Percentiles rank a stretch among this genome's conserved stretches.
Conservation (phyloP, 164 flowering plant genomes). For the Magnolia changhungtana region DNA sequence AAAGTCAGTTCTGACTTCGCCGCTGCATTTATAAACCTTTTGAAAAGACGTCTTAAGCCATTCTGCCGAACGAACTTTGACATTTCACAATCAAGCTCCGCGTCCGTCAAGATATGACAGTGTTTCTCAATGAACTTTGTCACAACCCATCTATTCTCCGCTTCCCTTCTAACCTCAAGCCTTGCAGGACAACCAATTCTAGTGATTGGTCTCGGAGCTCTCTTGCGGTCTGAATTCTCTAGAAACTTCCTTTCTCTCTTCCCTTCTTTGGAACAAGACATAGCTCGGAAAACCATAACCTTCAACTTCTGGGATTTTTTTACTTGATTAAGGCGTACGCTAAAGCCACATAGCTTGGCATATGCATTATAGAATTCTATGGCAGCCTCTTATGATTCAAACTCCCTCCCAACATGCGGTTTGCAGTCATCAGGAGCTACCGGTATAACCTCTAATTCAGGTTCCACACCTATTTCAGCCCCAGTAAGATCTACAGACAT, state of each 20-base stretch:
- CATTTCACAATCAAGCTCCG: not conserved
- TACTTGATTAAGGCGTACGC: not conserved
- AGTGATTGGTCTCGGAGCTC: not conserved
- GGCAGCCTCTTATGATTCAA: not conserved
- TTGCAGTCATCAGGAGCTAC: not conserved
- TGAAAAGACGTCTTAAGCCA: not conserved
- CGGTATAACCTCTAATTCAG: not conserved
- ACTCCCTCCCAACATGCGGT: not conserved
- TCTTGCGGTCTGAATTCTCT: not conserved
- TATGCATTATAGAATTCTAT: conserved; percentile 5
- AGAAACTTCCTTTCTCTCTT: not conserved
- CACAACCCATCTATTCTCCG: not conserved
- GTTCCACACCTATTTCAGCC: not conserved
- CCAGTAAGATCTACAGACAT: not conserved
- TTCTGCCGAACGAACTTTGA: not conserved
- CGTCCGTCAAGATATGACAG: not conserved
- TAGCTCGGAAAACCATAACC: not conserved
- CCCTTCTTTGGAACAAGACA: conserved; percentile 5
- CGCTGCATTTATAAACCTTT: not conserved
- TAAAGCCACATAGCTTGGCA: not conserved
- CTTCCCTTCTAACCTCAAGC: not conserved
- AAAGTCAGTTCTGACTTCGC: not conserved
- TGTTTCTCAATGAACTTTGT: not conserved
- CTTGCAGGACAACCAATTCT: conserved; percentile 1
- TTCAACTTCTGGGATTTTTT: not conserved